phyloP scores from a whole-genome alignment of 2,329 filamentous ascomycete genomes.

The Penicillium sp. region DNA sequence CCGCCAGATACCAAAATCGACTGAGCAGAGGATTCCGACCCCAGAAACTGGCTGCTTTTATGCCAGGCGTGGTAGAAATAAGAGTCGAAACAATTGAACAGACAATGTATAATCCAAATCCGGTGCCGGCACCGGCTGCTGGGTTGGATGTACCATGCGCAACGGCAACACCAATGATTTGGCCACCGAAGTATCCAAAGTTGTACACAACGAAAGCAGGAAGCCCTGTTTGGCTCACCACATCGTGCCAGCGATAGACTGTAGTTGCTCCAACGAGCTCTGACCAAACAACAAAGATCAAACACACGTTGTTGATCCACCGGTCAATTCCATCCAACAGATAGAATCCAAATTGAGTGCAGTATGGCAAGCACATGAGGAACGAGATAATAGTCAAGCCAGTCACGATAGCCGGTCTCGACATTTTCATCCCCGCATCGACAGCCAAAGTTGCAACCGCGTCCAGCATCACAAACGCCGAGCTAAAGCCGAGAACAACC shows the following conservation, averaged over 20 bases:
- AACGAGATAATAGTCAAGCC: conserved; percentile 53
- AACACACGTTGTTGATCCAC: conserved; percentile 59
- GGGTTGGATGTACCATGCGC: conserved; percentile 47
- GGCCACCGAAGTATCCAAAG: conserved; percentile 55
- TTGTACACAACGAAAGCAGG: conserved; percentile 55
- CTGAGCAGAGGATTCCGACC: conserved; percentile 38
- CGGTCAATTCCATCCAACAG: conserved; percentile 57
- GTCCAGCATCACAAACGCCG: conserved; percentile 62
- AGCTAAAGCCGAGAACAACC: conserved; percentile 60
- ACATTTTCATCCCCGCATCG: conserved; percentile 54
- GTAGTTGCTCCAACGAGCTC: conserved; percentile 57
- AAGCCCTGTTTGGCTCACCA: conserved; percentile 53
- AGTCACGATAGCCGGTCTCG: conserved; percentile 54
- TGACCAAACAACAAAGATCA: conserved; percentile 61
- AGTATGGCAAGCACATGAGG: conserved; percentile 58
- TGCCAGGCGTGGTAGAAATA: conserved; percentile 43
- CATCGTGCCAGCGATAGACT: conserved; percentile 59
- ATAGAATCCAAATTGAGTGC: conserved; percentile 60
- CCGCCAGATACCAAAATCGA: conserved; percentile 56
- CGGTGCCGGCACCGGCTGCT: conserved; percentile 53
- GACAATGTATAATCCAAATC: conserved; percentile 55
- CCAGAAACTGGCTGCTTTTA: conserved; percentile 47
- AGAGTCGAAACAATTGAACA: conserved; percentile 34
- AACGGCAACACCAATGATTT: conserved; percentile 54
- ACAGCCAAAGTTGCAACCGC: conserved; percentile 57